Evolutionary conservation across 805 yeast genomes (phyloP).

Genomic region (Monosporozyma aerobia): DNA sequence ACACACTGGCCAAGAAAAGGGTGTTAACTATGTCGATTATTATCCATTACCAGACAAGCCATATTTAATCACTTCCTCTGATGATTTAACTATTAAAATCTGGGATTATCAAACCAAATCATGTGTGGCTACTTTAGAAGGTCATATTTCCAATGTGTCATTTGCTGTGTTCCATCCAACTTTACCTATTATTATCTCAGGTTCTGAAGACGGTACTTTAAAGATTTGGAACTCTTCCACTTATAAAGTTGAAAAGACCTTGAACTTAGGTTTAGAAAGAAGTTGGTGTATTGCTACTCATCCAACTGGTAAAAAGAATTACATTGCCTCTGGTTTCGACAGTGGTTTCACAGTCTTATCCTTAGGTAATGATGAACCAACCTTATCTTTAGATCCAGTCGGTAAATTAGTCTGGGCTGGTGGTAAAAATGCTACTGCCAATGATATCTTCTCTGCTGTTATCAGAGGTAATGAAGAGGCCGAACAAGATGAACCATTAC

Average conservation of each 20-base stretch:
- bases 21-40: slow-evolving; percentile 93
- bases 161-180: slow-evolving; percentile 98
- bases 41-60: slow-evolving; percentile 98
- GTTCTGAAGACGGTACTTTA: slow-evolving; percentile 92
- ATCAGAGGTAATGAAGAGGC: slow-evolving; percentile 60
- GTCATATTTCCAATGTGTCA: slow-evolving; percentile 89
- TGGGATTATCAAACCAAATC: slow-evolving; percentile 98
- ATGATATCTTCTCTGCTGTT: slow-evolving; percentile 74
- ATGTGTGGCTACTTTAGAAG: slow-evolving; percentile 87
- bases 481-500: slow-evolving; percentile 73
- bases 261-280: slow-evolving; percentile 87
- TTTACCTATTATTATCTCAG: slow-evolving; percentile 86
- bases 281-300: slow-evolving; percentile 89
- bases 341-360: slow-evolving; percentile 85
- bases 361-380: slow-evolving; percentile 90
- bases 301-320: slow-evolving; percentile 54
- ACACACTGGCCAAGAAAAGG: slow-evolving; percentile 83
- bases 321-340: slow-evolving; percentile 89
- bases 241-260: slow-evolving; percentile 84
- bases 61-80: slow-evolving; percentile 82
- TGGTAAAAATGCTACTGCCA: slow-evolving; percentile 51
- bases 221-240: slow-evolving; percentile 94
- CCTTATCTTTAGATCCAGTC: slow-evolving; percentile 83
- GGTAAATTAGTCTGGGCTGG: slow-evolving; percentile 85
- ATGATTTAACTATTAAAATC: slow-evolving; percentile 77